These are phyloP conservation scores for Cynara cardunculus DNA, from an alignment of 129 eudicot species.

Conservation along the genomic window DNA sequence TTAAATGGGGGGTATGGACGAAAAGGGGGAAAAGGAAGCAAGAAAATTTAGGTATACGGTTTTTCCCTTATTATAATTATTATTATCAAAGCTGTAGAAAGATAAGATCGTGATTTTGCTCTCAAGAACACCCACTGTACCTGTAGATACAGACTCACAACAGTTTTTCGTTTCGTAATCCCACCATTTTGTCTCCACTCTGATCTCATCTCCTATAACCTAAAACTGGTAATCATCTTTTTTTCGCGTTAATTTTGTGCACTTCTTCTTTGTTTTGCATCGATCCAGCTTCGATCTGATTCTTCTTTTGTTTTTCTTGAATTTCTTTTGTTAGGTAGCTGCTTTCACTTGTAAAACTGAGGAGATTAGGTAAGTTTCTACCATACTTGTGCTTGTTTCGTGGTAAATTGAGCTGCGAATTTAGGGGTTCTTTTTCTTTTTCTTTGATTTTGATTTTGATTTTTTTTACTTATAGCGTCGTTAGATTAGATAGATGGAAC, in stretches of 20 bases:
- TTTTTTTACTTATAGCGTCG: background rate
- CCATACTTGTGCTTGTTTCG: background rate
- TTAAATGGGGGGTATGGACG: background rate
- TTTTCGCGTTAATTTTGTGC: slow-evolving; percentile 1
- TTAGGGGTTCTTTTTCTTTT: background rate
- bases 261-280: slow-evolving; percentile 7
- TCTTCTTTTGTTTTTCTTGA: background rate
- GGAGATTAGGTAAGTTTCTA: slow-evolving; percentile 2
- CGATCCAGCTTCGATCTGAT: slow-evolving; percentile 38
- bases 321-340: background rate
- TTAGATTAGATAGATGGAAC: background rate
- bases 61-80: background rate
- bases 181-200: slow-evolving; percentile 5
- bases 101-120: slow-evolving; percentile 37
- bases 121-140: slow-evolving; percentile 25
- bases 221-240: slow-evolving; percentile 5
- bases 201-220: slow-evolving; percentile 11
- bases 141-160: slow-evolving; percentile 2
- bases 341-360: background rate
- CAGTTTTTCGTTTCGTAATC: background rate
- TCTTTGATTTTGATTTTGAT: background rate
- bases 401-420: background rate
- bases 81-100: slow-evolving; percentile 20
- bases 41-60: slow-evolving; percentile 10
- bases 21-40: background rate